These are phyloP conservation scores for Hypoxylon sp. DNA, from an alignment of 2,329 filamentous ascomycete species.

Conservation along the genomic window DNA sequence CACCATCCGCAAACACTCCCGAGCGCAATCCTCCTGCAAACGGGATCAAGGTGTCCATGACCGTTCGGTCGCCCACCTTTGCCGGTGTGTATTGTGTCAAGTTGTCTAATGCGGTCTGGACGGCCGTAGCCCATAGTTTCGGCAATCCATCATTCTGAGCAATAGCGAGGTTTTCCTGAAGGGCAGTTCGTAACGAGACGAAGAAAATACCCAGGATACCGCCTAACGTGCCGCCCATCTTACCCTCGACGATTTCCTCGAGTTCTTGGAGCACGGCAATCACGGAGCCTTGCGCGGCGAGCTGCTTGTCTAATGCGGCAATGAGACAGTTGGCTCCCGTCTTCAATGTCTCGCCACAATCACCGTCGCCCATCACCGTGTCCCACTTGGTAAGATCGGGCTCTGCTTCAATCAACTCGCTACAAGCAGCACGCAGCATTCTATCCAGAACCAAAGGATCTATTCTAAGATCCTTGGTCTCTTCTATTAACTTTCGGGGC, in stretches of 20 bases:
- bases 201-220: slow-evolving; percentile 62
- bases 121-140: slow-evolving; percentile 62
- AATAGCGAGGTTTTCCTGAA: slow-evolving; percentile 57
- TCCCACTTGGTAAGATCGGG: slow-evolving; percentile 75
- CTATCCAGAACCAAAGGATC: slow-evolving; percentile 68
- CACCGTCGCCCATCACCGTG: slow-evolving; percentile 75
- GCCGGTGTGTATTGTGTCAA: slow-evolving; percentile 69
- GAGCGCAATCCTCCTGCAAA: slow-evolving; percentile 65
- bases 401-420: slow-evolving; percentile 69
- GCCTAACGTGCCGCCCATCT: slow-evolving; percentile 63
- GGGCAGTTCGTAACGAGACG: slow-evolving; percentile 58
- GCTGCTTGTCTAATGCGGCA: slow-evolving; percentile 61
- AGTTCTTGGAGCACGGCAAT: slow-evolving; percentile 64
- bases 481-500: slow-evolving; percentile 56
- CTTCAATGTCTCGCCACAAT: slow-evolving; percentile 75
- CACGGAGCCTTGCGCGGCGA: slow-evolving; percentile 63
- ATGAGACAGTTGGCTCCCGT: slow-evolving; percentile 65
- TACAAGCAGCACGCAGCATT: slow-evolving; percentile 70
- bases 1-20: slow-evolving; percentile 68
- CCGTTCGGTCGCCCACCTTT: slow-evolving; percentile 69
- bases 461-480: slow-evolving; percentile 62
- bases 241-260: slow-evolving; percentile 69
- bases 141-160: slow-evolving; percentile 54
- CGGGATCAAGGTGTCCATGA: slow-evolving; percentile 71
- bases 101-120: slow-evolving; percentile 62